Evolutionary conservation across 2,329 filamentous ascomycete genomes (phyloP).

Genomic region (Fusarium equiseti): DNA sequence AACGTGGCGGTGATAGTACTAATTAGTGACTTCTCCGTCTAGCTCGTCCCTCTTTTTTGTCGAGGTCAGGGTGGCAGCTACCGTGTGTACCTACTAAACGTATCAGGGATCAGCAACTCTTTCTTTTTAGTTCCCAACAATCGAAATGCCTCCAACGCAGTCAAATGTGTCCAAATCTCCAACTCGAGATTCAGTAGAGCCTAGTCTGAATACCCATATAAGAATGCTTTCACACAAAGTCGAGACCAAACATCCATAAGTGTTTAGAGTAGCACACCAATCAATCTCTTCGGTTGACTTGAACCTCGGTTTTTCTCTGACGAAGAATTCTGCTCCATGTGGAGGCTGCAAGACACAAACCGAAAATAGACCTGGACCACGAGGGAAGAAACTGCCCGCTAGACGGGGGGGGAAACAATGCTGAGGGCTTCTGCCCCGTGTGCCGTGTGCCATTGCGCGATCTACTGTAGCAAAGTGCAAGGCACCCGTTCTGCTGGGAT

Average conservation of each 20-base stretch:
- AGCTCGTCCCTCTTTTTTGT: neutral
- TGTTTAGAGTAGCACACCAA: conserved; percentile 27
- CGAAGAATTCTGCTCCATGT: conserved; percentile 28
- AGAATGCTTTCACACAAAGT: conserved; percentile 26
- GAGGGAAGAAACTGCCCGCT: conserved; percentile 22
- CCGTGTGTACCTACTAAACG: neutral
- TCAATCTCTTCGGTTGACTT: conserved; percentile 12
- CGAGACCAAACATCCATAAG: conserved; percentile 1
- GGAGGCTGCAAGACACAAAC: conserved; percentile 35
- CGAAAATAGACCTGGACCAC: conserved; percentile 18
- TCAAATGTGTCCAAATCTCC: neutral
- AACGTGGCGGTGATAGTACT: neutral
- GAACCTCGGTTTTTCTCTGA: conserved; percentile 23
- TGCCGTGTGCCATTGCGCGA: conserved; percentile 41
- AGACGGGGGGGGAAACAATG: conserved; percentile 17
- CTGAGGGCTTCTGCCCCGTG: conserved; percentile 22
- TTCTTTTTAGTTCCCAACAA: conserved; percentile 15
- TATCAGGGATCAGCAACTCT: conserved; percentile 19
- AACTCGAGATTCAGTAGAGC: conserved; percentile 18
- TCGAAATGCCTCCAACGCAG: neutral
- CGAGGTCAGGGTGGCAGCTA: conserved; percentile 13
- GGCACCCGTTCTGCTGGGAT: conserved; percentile 45
- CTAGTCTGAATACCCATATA: conserved; percentile 13
- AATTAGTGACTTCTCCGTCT: neutral
- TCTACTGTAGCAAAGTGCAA: conserved; percentile 39